Evolutionary conservation across 805 yeast genomes (phyloP), one percentile per base, ranked within the genome.

Genomic region (Starmerella stellata): DNA sequence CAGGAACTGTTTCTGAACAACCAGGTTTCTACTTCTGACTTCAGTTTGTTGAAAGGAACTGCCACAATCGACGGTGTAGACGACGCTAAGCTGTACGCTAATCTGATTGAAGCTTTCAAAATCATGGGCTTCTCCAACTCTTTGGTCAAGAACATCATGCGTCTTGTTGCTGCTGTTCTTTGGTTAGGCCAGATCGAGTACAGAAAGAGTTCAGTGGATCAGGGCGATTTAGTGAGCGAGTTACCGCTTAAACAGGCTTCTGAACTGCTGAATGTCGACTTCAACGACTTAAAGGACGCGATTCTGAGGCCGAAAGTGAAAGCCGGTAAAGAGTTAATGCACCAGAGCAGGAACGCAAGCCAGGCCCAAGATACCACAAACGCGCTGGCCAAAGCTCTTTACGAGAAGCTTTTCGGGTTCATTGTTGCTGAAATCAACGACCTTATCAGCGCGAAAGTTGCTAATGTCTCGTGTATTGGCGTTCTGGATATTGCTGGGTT

Each of bases 401-500:
- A 87, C 52, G 96, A 90, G 54, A 71, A 76, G 33, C 56, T 83
- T 7, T 90, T 90, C 61, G 78, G 77, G 36, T 72, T 64, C 51
- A 67, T 90, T 29, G 93, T 90, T 11, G 67, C 66, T 39, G 68
- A 71, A 38, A 79, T 90, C 49, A 92, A 90, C 54, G 64, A 64
- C 3, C 77, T 72, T 37, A 66, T 90, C 9, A 42, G 39, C 7
- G 3, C 41, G 3, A 67, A 60, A 34, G 51, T 55, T 39, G 57
- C 64, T 3, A 58, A 61, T 18, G 49, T 56, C 13, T 47, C 55
- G 15, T 63, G 57, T 15, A 80, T 90, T 52, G 98, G 98, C 47
- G 93, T 90, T 42, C 65, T 90, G 53, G 98, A 90, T 69, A 90
- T 90, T 47, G 93, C 93, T 47, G 98, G 98, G 2, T 90, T 90